Evolutionary conservation across 1,284 basidiomycete species (phyloP), one percentile per base, ranked within the genome.

Genomic region (Mycena sp.): DNA sequence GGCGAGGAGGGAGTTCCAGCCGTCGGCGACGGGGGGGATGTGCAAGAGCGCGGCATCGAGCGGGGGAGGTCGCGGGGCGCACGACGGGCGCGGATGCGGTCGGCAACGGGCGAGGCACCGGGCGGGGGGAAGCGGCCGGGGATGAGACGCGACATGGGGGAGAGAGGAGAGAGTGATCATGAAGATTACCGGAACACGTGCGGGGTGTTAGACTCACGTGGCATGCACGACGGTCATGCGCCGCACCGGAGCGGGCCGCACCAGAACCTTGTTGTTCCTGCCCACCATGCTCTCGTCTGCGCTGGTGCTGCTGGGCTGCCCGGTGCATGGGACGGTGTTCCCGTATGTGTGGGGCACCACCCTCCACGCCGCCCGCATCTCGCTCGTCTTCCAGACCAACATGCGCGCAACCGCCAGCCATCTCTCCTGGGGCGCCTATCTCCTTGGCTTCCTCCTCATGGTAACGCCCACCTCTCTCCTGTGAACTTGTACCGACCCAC

Each of bases 1-100:
- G 16, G 81, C 82, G 28, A 86, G 70, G 4, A 87, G 74, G 4
- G 75, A 74, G 67, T 83, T 85, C 77, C 82, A 86, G 1, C 84
- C 85, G n/a, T 79, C 77, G 3, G 84, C 85, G 44, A 84, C 76
- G 1, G 78, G 74, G 0, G 84, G 83, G 4, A 81, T 79, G 67
- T 85, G 83, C 2, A 86, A 71, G 14, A 85, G 70, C 11, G 80
- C 77, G 12, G 77, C 81, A 67, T 85, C 83, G 19, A 85, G 76
- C 2, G 80, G 76, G 9, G 82, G 16, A 85, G 72, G 0, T 82
- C 83, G 35, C 83, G 71, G 30, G 70, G 74, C 12, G 82, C 83
- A 23, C 83, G 79, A 56, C 83, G 77, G 61, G 73, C 75, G 41
- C 82, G 78, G 51, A 85, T 84, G 0, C 75, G 73, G 71, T 84